phyloP scores from a whole-genome alignment of 345 rosid species.

The Eucalyptus pauciflora region DNA sequence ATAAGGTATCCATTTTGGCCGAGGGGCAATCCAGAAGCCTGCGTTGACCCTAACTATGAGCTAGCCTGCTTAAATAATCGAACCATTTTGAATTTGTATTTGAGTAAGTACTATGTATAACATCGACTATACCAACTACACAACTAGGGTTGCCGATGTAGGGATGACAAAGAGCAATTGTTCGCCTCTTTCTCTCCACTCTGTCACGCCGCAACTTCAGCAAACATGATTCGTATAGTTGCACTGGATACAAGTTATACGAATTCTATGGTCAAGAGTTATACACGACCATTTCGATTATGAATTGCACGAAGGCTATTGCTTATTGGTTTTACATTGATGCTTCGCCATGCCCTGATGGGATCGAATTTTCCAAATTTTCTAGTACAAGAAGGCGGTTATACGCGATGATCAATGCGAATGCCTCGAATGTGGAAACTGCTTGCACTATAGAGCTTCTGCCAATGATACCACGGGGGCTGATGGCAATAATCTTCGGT shows the following conservation, averaged over 20 bases:
- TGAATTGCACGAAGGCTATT: rapidly evolving
- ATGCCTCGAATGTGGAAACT: neutral
- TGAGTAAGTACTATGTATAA: neutral
- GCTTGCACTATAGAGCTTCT: neutral
- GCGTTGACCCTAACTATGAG: rapidly evolving
- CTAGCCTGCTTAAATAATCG: neutral
- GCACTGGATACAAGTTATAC: rapidly evolving
- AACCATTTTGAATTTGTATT: neutral
- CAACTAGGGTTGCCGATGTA: rapidly evolving
- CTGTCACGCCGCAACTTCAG: rapidly evolving
- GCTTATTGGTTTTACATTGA: neutral
- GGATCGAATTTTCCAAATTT: neutral
- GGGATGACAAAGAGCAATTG: neutral
- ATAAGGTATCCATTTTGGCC: neutral
- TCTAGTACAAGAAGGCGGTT: neutral
- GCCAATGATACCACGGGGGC: neutral
- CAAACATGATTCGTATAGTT: neutral
- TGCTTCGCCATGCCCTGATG: rapidly evolving
- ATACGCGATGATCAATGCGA: neutral
- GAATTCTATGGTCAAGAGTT: rapidly evolving
- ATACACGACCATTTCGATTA: neutral
- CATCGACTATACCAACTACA: neutral
- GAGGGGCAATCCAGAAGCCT: rapidly evolving
- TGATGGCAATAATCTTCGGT: neutral
- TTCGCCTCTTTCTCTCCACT: rapidly evolving